Evolutionary conservation across 768 basidiomycete genomes (phyloP).

Genomic region (Galerina marginata): DNA sequence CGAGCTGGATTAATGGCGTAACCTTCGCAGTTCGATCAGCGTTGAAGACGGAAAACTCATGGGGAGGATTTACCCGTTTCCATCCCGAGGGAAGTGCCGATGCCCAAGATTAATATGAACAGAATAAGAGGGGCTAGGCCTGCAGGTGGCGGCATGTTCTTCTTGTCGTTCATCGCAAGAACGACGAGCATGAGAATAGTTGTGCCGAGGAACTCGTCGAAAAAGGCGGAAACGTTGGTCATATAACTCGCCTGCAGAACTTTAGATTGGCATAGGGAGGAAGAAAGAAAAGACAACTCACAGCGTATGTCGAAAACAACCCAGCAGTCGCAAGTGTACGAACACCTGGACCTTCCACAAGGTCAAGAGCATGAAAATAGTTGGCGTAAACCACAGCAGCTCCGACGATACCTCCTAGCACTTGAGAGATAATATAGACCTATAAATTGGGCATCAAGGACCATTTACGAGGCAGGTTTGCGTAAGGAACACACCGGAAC

Average conservation of each 20-base stretch:
- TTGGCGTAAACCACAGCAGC: slow-evolving; percentile 64
- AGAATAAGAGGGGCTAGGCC: slow-evolving; percentile 61
- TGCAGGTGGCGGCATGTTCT: slow-evolving; percentile 50
- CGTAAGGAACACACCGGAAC: slow-evolving; percentile 53
- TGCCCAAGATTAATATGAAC: slow-evolving; percentile 63
- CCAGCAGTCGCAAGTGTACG: slow-evolving; percentile 64
- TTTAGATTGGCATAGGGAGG: not conserved
- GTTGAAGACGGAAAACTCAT: not conserved
- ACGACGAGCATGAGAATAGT: slow-evolving; percentile 60
- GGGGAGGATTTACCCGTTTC: slow-evolving; percentile 49
- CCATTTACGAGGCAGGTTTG: not conserved
- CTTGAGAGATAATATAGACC: slow-evolving; percentile 50
- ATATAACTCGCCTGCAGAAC: slow-evolving; percentile 41
- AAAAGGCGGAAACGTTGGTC: slow-evolving; percentile 45
- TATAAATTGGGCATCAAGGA: slow-evolving; percentile 5
- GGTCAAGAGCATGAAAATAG: slow-evolving; percentile 70
- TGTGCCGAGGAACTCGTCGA: slow-evolving; percentile 59
- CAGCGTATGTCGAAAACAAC: slow-evolving; percentile 67
- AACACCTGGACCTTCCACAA: slow-evolving; percentile 59
- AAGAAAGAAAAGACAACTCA: slow-evolving; percentile 32
- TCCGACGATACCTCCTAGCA: slow-evolving; percentile 65
- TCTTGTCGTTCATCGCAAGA: slow-evolving; percentile 57
- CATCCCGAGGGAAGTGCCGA: slow-evolving; percentile 63
- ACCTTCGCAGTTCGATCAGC: slow-evolving; percentile 34
- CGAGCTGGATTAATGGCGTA: slow-evolving; percentile 75